Evolutionary conservation across 2,329 filamentous ascomycete genomes (phyloP), one percentile per base, ranked within the genome.

Genomic region (Davidsoniella virescens): DNA sequence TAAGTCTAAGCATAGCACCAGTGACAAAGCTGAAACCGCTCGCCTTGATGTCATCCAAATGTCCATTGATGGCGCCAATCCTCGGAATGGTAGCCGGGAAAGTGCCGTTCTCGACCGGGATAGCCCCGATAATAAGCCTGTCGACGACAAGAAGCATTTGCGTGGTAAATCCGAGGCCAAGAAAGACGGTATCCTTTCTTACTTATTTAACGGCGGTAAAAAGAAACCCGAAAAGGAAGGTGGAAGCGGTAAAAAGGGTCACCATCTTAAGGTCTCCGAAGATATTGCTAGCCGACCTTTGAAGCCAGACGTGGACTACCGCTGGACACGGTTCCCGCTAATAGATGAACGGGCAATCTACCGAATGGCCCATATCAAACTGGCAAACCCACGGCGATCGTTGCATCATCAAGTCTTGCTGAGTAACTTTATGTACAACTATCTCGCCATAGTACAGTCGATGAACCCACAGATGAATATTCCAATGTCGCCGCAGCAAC

Each of bases 381-480:
- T 98, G 54, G 92, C 92, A n/a, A 96, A 98, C 61, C 92, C 92
- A 37, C 81, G 90, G 42, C 82, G 92, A 51, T 84, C 90, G 39
- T 68, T 98, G 47, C 83, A 94, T 61, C 95, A 90, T 54, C 92
- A 98, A 64, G 92, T 98, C 18, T 71, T 98, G 53, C 75, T 98
- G 57, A 95, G 88, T 66, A 98, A 98, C 64, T 98, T 98, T 66
- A 98, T 98, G 92, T 98, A 98, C 68, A 92, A 87, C 52, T 98
- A 98, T 63, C 75, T 98, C 56, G 92, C 92, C 55, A 98, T 96
- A 64, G 92, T 98, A 43, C 92, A 98, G 66, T 87, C 93, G 60
- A 95, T 95, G 86, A 92, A 98, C 64, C 92, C 92, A 41, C 86
- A 94, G 61, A 85, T 95, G 67, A 85, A 93, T 59, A 81, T 94